These are phyloP conservation scores for Colletotrichum karsti DNA, from an alignment of 2,329 filamentous ascomycete species.

Conservation along the genomic window DNA sequence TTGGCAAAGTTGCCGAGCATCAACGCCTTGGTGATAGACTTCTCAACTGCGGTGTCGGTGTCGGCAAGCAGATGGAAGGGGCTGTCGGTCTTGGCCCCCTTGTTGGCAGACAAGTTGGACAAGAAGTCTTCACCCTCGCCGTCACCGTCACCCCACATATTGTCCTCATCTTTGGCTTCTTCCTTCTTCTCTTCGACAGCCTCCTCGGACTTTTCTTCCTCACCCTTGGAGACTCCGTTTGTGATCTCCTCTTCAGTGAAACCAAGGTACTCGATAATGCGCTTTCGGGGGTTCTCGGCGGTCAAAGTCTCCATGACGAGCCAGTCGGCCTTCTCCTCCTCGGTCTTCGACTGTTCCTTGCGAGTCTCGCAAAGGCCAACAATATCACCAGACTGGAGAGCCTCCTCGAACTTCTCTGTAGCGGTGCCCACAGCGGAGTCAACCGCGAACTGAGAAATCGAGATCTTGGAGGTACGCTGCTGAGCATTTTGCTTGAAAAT, in stretches of 20 bases:
- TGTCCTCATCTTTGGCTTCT: constrained; percentile 53
- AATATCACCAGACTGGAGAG: constrained; percentile 81
- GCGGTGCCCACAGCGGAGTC: constrained; percentile 86
- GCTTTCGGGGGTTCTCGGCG: constrained; percentile 83
- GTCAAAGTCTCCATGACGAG: constrained; percentile 90
- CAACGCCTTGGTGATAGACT: constrained; percentile 85
- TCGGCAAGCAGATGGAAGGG: constrained; percentile 91
- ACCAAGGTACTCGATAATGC: constrained; percentile 90
- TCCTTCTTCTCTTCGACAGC: constrained; percentile 40
- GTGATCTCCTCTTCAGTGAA: constrained; percentile 71
- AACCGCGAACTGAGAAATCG: constrained; percentile 87
- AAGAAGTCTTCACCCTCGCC: constrained; percentile 79
- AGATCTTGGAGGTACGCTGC: constrained; percentile 76
- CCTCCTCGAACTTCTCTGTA: constrained; percentile 86
- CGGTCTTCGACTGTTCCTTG: constrained; percentile 77
- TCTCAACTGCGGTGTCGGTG: constrained; percentile 84
- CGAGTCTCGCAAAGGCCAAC: constrained; percentile 82
- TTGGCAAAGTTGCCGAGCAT: constrained; percentile 92
- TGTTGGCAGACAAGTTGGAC: constrained; percentile 83
- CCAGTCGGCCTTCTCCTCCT: constrained; percentile 97
- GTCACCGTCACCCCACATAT: constrained; percentile 78
- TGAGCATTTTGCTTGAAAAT: constrained; percentile 70
- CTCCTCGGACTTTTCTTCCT: constrained; percentile 40
- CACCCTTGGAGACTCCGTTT: constrained; percentile 54
- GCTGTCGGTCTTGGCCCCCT: constrained; percentile 91